Base-by-base conservation (phyloP, 1,139 yeast species). In the Suhomyces guaymorum region DNA sequence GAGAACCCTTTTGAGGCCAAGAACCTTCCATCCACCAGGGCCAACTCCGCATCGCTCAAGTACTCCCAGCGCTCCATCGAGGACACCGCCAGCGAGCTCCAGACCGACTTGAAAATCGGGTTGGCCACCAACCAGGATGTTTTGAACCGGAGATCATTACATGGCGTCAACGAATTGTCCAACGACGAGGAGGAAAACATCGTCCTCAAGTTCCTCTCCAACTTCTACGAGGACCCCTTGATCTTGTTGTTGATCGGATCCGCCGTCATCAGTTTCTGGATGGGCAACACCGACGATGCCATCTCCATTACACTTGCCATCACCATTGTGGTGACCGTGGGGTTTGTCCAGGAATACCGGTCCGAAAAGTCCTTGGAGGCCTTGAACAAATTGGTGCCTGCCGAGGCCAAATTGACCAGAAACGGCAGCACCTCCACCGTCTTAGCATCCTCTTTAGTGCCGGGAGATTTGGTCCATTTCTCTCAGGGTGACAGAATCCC, bases 241-340 rank as follows among this genome's bases (percentile, higher is more conserved):
- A 90, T 92, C 45, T 66, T 92, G 49, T 66, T 92, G 38, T 71
- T 92, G 51, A 85, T 89, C 29, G 97, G 94, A 0, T 87, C 96
- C 0, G 96, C 97, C 0, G 73, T 74, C 4, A 71, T 92, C 23
- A 82, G 94, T 46, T 83, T 92, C 48, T 62, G 86, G 55, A 86
- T 92, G 94, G 95, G 96, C 15, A 92, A 92, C 60, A 78, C 80
- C 24, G 97, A 90, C 57, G 98, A 92, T 58, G 95, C 97, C 2
- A 66, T 92, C 16, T 82, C 94, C 43, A 90, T 90, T 52, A 81
- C 95, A 0, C 68, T 88, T 46, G 97, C 97, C 5, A 86, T 90
- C 39, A 51, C 85, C 24, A 89, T 90, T 48, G 97, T 90, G 19
- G 96, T 90, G 7, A 77, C 94, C 0, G 98, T 92, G 19, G 98